Evolutionary conservation across 306 rosid genomes (phyloP).

Genomic region (Casuarina cunninghamiana): DNA sequence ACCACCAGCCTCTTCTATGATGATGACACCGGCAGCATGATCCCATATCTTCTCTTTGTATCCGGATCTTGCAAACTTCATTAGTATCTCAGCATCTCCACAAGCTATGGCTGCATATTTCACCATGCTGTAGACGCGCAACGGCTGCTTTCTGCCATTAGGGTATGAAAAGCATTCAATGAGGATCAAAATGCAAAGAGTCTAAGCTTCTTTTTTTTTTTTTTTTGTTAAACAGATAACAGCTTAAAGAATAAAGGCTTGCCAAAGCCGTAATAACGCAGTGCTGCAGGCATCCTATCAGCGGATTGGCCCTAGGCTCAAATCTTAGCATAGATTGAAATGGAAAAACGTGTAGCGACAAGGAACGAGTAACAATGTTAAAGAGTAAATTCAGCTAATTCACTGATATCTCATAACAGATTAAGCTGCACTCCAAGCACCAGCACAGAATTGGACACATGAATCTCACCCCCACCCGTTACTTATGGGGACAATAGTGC

Average conservation of each 20-base stretch:
- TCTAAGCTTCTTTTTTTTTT: not conserved
- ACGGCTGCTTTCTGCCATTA: slow-evolving; percentile 72
- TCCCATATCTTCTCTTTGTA: slow-evolving; percentile 99
- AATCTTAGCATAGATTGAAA: not conserved
- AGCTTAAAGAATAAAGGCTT: not conserved
- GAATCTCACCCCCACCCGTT: not conserved
- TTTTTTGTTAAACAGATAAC: not conserved
- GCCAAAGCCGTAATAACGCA: not conserved
- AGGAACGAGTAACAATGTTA: not conserved
- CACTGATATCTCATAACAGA: not conserved
- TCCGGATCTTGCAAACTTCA: slow-evolving; percentile 95
- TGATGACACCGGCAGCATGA: slow-evolving; percentile 90
- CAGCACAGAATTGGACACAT: not conserved
- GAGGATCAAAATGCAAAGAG: slow-evolving; percentile 2
- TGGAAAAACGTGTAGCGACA: not conserved
- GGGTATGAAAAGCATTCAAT: not conserved
- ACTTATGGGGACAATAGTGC: not conserved
- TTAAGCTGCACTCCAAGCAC: not conserved
- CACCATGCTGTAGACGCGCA: slow-evolving; percentile 93
- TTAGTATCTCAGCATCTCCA: slow-evolving; percentile 94
- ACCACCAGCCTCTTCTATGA: slow-evolving; percentile 95
- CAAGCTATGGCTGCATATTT: slow-evolving; percentile 94
- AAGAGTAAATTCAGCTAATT: not conserved
- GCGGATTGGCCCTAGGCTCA: not conserved
- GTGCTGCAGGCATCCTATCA: not conserved